Conservation (phyloP, 768 basidiomycete genomes). For the Pisolithus tinctorius region DNA sequence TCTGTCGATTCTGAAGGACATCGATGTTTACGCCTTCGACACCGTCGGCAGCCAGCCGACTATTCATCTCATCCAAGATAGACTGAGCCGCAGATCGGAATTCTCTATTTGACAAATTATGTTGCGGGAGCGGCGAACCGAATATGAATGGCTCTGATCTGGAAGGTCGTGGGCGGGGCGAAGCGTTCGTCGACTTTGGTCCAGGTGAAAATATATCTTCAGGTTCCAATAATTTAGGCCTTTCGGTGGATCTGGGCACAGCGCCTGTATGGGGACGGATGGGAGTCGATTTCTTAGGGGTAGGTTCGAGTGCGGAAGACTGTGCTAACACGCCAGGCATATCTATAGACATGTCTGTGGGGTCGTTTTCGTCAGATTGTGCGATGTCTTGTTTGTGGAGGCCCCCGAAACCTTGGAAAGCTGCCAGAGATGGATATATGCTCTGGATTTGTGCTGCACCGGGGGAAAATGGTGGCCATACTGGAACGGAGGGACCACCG, state of each 20-base stretch:
- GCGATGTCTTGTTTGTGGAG: slow-evolving; percentile 12
- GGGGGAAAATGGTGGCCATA: slow-evolving; percentile 37
- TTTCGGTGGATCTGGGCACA: slow-evolving; percentile 20
- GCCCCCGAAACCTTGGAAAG: slow-evolving; percentile 26
- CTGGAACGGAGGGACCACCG: slow-evolving; percentile 14
- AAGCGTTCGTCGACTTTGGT: slow-evolving; percentile 15
- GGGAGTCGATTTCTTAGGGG: slow-evolving; percentile 12
- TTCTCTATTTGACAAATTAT: slow-evolving; percentile 55
- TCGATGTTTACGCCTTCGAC: slow-evolving; percentile 41
- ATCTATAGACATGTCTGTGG: slow-evolving; percentile 28
- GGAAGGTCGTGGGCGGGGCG: slow-evolving; percentile 17
- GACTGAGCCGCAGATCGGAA: slow-evolving; percentile 62
- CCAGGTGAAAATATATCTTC: slow-evolving; percentile 38
- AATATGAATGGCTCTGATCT: slow-evolving; percentile 58
- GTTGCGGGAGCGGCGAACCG: slow-evolving; percentile 64
- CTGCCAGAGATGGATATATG: slow-evolving; percentile 35
- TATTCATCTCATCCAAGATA: slow-evolving; percentile 80
- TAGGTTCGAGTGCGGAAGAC: slow-evolving; percentile 14
- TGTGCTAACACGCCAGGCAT: slow-evolving; percentile 30
- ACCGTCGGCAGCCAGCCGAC: slow-evolving; percentile 53
- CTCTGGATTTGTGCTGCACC: slow-evolving; percentile 15
- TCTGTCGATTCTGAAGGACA: slow-evolving; percentile 33
- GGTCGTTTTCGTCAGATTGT: slow-evolving; percentile 14
- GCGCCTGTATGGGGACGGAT: slow-evolving; percentile 18
- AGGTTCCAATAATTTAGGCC: slow-evolving; percentile 23